Evolutionary conservation across 805 yeast genomes (phyloP), one percentile per base, ranked within the genome.

Genomic region (Candida glaebosa): DNA sequence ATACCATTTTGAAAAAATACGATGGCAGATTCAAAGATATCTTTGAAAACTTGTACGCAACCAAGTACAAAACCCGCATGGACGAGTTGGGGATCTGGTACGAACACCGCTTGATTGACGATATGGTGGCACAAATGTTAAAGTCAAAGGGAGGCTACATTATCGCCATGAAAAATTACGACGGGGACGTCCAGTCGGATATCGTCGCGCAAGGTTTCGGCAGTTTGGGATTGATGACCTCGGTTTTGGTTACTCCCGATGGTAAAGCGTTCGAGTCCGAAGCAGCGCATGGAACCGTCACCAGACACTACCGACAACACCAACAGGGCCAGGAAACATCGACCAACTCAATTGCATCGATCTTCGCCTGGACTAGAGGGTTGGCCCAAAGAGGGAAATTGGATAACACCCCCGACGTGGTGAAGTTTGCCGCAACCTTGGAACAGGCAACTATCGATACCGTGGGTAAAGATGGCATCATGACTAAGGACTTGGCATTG

Each of bases 211-310:
- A 91, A 70, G 98, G 98, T 30, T 91, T 91, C 56, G 98, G 98
- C 30, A 90, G 97, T 15, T 75, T 91, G 51, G 98, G 98, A 33
- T 77, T 91, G 54, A 91, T 91, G 98, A 89, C 98, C 24, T 91
- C 98, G 2, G 96, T 88, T n/a, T 78, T 91, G 53, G 80, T 89
- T 59, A 82, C 97, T n/a, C 95, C 97, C 38, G 97, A 91, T 65
- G 97, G 97, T 18, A 87, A 86, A 72, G 83, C 96, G 10, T 90
- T 87, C 63, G 97, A 91, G 73, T 73, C 89, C 41, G 98, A 91
- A 74, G 98, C 98, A 45, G 98, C 98, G n/a, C 98, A 91, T 64
- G 98, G 98, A 43, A 91, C 98, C 10, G 98, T 91, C 54, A 91
- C 97, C 36, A 86, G 98, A 72, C 98, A 91, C 66, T 91, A 77